Conservation (phyloP, 2,329 filamentous ascomycete genomes). For the Aureobasidium sp. region DNA sequence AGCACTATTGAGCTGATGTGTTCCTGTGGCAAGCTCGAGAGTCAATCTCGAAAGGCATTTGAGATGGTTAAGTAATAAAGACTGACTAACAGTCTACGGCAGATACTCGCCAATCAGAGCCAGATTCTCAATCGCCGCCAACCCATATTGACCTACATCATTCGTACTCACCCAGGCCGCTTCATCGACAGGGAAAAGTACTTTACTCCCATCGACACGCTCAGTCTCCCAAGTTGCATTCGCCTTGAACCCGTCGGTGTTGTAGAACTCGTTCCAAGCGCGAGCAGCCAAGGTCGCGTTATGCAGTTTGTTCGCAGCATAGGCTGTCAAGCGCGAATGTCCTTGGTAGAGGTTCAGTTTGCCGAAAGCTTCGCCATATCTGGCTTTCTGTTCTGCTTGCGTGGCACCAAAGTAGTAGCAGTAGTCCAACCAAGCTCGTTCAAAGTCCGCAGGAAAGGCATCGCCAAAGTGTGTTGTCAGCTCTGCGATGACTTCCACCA, state of each 20-base stretch:
- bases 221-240: not conserved
- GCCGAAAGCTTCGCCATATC: not conserved
- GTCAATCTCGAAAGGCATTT: no score
- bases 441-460: not conserved
- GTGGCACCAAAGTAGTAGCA: not conserved
- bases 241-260: not conserved
- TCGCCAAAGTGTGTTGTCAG: not conserved
- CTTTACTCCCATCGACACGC: not conserved
- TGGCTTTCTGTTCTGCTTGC: not conserved
- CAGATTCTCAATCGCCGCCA: not conserved
- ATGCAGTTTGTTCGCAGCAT: not conserved
- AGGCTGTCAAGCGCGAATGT: not conserved
- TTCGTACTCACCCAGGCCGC: not conserved
- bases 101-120: not conserved
- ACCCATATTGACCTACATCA: not conserved
- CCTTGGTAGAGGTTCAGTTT: not conserved
- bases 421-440: not conserved
- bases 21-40: no score
- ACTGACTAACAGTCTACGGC: not conserved
- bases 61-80: not conserved
- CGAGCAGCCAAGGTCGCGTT: not conserved
- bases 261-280: not conserved
- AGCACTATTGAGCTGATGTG: no score
- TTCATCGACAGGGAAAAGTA: not conserved
- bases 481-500: not conserved